phyloP scores from a whole-genome alignment of 257 asterid species.

The Solanum pinnatisectum region DNA sequence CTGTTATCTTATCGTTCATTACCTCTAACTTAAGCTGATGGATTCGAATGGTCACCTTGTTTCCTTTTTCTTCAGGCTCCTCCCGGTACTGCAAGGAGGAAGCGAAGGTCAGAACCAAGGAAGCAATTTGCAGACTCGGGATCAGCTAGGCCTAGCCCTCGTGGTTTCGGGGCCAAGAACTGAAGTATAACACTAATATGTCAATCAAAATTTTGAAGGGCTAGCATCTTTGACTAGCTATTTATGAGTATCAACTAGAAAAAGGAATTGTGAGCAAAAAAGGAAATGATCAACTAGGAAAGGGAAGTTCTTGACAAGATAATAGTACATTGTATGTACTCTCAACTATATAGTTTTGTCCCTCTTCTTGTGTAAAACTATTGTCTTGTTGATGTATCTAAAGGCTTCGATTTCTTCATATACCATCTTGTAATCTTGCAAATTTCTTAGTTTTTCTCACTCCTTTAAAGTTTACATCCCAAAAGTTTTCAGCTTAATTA shows the following conservation, averaged over 20 bases:
- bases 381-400: neutral
- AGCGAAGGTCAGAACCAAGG: slow-evolving; percentile 60
- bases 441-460: neutral
- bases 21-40: neutral
- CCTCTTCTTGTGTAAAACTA: neutral
- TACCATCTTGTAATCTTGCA: neutral
- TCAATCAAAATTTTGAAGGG: neutral
- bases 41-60: neutral
- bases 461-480: neutral
- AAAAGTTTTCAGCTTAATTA: neutral
- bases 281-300: neutral
- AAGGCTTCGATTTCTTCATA: neutral
- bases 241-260: neutral
- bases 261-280: neutral
- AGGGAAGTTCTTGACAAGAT: neutral
- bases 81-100: slow-evolving; percentile 93
- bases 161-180: slow-evolving; percentile 76
- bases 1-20: neutral
- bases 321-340: neutral
- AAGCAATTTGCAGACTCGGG: slow-evolving; percentile 62
- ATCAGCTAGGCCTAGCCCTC: slow-evolving; percentile 52
- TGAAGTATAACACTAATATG: neutral
- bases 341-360: neutral
- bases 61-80: slow-evolving; percentile 48
- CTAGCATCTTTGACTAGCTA: neutral